These are phyloP conservation scores for Nitzschia inconspicua DNA, from an alignment of 108 stramenopile species.

Conservation along the genomic window DNA sequence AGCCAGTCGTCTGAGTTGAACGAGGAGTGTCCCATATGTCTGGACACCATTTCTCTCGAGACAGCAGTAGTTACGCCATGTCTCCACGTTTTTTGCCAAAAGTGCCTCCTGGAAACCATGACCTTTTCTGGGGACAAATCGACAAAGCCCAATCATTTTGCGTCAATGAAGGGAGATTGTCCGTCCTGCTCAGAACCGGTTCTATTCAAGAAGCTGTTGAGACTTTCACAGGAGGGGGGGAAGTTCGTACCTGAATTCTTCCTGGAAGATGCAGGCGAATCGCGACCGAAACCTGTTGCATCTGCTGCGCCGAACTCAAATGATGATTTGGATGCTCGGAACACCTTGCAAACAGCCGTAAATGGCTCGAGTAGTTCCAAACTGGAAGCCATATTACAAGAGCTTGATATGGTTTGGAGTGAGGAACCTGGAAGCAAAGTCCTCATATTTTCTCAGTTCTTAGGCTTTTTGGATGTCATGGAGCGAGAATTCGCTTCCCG, in stretches of 20 bases:
- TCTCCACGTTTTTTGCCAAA: conserved; percentile 76
- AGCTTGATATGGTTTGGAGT: conserved; percentile 70
- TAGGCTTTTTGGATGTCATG: conserved; percentile 78
- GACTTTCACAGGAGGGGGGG: neutral
- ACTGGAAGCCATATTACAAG: conserved; percentile 59
- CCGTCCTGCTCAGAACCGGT: conserved; percentile 61
- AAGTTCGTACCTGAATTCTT: neutral
- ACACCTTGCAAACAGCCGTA: conserved; percentile 56
- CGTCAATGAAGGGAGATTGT: conserved; percentile 39
- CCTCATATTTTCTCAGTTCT: conserved; percentile 77
- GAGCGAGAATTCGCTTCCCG: conserved; percentile 29
- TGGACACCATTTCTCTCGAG: conserved; percentile 61
- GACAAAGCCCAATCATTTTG: neutral
- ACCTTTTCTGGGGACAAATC: neutral
- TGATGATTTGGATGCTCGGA: conserved; percentile 48
- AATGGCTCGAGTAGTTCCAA: conserved; percentile 68
- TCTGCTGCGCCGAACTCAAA: neutral
- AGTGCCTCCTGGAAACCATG: conserved; percentile 45
- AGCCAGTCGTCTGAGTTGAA: conserved; percentile 44
- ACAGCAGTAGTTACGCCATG: conserved; percentile 72
- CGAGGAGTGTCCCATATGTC: conserved; percentile 80
- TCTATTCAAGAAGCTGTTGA: conserved; percentile 11
- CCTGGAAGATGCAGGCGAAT: no score
- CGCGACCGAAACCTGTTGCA: no score
- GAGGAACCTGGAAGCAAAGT: conserved; percentile 73